These are phyloP conservation scores for Leccinum ponderosum DNA, from an alignment of 1,284 basidiomycete genomes.

Conservation along the genomic window DNA sequence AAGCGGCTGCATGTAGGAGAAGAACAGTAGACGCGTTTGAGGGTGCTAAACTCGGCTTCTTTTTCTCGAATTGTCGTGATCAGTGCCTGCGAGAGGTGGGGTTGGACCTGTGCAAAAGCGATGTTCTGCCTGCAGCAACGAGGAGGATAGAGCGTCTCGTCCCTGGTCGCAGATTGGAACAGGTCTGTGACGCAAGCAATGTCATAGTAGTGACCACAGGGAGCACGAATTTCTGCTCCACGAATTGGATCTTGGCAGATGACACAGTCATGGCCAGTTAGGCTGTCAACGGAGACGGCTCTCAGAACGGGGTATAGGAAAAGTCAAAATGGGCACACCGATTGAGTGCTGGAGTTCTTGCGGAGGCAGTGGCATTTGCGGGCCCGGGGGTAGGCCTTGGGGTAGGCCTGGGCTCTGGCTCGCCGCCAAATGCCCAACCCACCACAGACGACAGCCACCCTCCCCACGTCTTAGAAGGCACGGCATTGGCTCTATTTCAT, in stretches of 20 bases:
- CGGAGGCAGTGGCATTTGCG: neutral
- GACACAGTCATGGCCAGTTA: conserved; percentile 39
- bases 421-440: neutral
- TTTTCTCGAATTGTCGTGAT: conserved; percentile 32
- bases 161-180: conserved; percentile 38
- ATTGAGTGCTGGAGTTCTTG: neutral
- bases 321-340: conserved; percentile 11
- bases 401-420: neutral
- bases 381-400: neutral
- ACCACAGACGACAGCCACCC: conserved; percentile 23
- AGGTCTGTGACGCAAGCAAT: conserved; percentile 40
- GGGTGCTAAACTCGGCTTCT: conserved; percentile 37
- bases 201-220: conserved; percentile 44
- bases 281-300: conserved; percentile 11
- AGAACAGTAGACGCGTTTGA: conserved; percentile 46
- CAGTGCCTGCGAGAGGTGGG: conserved; percentile 28
- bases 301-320: conserved; percentile 1
- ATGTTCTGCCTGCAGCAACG: conserved; percentile 43
- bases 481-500: neutral
- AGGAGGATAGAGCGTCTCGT: conserved; percentile 47
- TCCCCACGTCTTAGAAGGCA: conserved; percentile 17
- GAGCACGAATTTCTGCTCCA: conserved; percentile 33
- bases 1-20: conserved; percentile 41
- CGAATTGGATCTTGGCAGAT: conserved; percentile 38
- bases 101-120: conserved; percentile 29